Conservation (phyloP, 108 stramenopile species). For the Schizochytrium sp. region DNA sequence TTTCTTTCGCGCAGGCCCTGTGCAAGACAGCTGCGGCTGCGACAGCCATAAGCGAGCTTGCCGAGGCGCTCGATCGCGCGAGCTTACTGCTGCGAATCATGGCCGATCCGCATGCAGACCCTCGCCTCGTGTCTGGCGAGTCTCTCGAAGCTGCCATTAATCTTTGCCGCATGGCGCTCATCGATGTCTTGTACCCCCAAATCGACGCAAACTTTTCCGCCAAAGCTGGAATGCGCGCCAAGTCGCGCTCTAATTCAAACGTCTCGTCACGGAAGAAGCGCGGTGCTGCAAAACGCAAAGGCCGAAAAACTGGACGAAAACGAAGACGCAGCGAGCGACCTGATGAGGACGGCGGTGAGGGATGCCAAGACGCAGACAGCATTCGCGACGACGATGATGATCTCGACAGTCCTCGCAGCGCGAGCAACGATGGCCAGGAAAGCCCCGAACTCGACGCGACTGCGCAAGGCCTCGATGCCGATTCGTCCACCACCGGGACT, state of each 20-base stretch:
- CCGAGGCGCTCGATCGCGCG: neutral
- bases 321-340: neutral
- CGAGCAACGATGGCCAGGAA: neutral
- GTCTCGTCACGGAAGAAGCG: neutral
- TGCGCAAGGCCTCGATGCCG: too few species aligned
- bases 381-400: neutral
- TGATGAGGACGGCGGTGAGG: neutral
- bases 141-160: neutral
- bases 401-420: neutral
- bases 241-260: neutral
- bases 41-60: neutral
- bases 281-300: neutral
- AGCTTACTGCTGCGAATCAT: neutral
- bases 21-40: neutral
- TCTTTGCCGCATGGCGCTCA: neutral
- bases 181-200: neutral
- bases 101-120: neutral
- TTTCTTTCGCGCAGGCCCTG: neutral
- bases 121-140: neutral
- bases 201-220: neutral
- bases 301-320: neutral
- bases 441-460: too few species aligned
- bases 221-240: neutral
- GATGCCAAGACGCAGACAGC: neutral
- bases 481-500: neutral